Evolutionary conservation across 2,329 filamentous ascomycete species (phyloP), one percentile per base, ranked within the genome.

Genomic region (Tolypocladium ovalisporum): DNA sequence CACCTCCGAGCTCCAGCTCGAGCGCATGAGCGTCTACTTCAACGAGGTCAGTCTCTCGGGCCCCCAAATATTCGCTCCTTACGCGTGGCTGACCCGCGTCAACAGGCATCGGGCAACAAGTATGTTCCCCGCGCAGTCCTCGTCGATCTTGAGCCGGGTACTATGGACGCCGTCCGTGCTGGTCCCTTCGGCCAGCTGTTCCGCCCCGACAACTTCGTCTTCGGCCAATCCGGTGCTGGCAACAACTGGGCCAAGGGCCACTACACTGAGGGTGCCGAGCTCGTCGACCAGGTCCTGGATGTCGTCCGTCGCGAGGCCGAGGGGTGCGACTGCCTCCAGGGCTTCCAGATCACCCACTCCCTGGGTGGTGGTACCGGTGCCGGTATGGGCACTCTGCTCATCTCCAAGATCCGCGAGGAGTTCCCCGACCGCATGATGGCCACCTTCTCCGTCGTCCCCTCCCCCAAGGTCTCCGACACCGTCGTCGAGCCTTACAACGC

Each of bases 221-320:
- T 97, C 78, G 94, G 94, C 70, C 94, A 97, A 83, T 97, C 94
- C 70, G 93, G 94, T 85, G 94, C 94, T 76, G 94, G 94, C 80
- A 99, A 99, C 90, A 97, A 97, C 87, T 99, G 94, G 94, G 94
- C 94, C 78, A 99, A 97, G 88, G 94, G 94, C 81, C 94, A 99
- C 78, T 99, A 99, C 86, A 99, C 94, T 65, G 94, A 99, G 83
- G 94, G 94, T 86, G 94, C 94, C 68, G 94, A 99, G 82, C 86
- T 97, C 63, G 94, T 99, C 67, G 94, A 99, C 82, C 85, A 97
- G 73, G 94, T 99, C 67, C 86, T 99, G 68, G 94, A 97, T 75
- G 94, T 99, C 66, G 93, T 99, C 73, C 94, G 94, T 75, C 93
- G 94, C 71, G 94, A 99, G 84, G 93, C 94, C 67, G 94, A 99